phyloP scores from a whole-genome alignment of 306 rosid species.

The Hylodesmum podocarpum region DNA sequence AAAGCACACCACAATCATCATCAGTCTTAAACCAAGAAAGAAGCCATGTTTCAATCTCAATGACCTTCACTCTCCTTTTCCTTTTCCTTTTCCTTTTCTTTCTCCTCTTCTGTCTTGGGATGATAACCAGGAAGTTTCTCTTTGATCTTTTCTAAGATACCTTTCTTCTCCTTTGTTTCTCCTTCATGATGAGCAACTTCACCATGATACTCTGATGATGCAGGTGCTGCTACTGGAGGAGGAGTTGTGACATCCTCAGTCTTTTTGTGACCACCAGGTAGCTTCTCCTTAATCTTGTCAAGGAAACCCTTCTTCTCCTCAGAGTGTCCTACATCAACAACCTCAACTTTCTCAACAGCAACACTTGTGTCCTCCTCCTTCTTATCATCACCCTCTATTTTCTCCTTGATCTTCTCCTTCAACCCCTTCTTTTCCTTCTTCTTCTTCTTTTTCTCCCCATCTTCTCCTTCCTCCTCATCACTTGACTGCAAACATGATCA shows the following conservation, averaged over 20 bases:
- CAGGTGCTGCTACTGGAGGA: background rate
- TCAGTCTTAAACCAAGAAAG: background rate
- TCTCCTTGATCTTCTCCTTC: constrained; percentile 36
- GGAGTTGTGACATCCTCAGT: constrained; percentile 46
- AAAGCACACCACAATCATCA: constrained; percentile 27
- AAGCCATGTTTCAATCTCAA: background rate
- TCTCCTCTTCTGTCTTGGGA: constrained; percentile 29
- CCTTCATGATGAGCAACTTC: constrained; percentile 41
- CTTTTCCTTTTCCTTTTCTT: constrained; percentile 31
- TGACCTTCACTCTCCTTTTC: constrained; percentile 27
- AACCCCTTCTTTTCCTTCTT: constrained; percentile 53
- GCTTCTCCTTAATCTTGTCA: constrained; percentile 77
- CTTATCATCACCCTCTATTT: constrained; percentile 14
- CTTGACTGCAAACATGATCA: constrained; percentile 55
- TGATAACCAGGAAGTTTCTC: constrained; percentile 84
- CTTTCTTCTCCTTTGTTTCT: constrained; percentile 72
- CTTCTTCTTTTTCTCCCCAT: constrained; percentile 50
- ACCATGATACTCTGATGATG: background rate
- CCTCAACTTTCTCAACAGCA: constrained; percentile 58
- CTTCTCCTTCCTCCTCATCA: constrained; percentile 70
- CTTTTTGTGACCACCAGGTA: constrained; percentile 89
- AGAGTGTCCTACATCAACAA: constrained; percentile 16
- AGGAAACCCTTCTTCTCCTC: constrained; percentile 86
- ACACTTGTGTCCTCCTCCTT: constrained; percentile 38
- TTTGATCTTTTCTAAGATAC: constrained; percentile 78